Evolutionary conservation across 2,329 filamentous ascomycete genomes (phyloP), one percentile per base, ranked within the genome.

Genomic region (Neurospora crassa): DNA sequence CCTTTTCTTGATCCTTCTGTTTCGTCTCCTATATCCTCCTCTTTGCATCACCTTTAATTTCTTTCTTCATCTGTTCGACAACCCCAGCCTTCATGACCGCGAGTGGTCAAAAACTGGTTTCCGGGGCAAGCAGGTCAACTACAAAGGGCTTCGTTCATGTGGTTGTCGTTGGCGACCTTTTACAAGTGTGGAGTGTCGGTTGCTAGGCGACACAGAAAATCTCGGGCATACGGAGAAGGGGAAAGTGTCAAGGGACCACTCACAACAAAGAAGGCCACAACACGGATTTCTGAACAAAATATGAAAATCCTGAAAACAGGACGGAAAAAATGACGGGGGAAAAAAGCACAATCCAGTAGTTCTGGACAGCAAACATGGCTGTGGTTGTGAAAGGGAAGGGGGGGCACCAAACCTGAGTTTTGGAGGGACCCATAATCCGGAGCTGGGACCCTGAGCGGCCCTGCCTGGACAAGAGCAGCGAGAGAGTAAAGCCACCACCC

Each of bases 1-100:
- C 2, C 37, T 73, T 73, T 70, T 71, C 71, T 70, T 72, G 29
- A 67, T 70, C 59, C 75, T 75, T 74, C 29, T 72, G 74, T 70
- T 68, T 40, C 67, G 41, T 73, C 74, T 75, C 71, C 67, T 47
- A 11, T 8, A 18, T 37, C 53, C 24, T 59, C 20, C 5, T 12
- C 47, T 59, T 29, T 59, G 43, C 43, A 47, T 12, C 7, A 24
- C 10, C n/a, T 16, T 59, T 6, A 12, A 11, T 34, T 63, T 43
- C 41, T 12, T 63, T 34, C 53, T 63, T 10, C 24, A 63, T 7
- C 7, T 37, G 16, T 11, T n/a, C 12, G 24, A 18, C 6, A 59
- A 8, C 20, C 14, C 14, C 24, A 59, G 12, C 20, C 29, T 34
- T 34, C 24, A 59, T 34, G 47, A 29, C 45, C 45, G 45, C n/a